These are phyloP conservation scores for Candida insectorum DNA, from an alignment of 805 yeast genomes.

Conservation along the genomic window DNA sequence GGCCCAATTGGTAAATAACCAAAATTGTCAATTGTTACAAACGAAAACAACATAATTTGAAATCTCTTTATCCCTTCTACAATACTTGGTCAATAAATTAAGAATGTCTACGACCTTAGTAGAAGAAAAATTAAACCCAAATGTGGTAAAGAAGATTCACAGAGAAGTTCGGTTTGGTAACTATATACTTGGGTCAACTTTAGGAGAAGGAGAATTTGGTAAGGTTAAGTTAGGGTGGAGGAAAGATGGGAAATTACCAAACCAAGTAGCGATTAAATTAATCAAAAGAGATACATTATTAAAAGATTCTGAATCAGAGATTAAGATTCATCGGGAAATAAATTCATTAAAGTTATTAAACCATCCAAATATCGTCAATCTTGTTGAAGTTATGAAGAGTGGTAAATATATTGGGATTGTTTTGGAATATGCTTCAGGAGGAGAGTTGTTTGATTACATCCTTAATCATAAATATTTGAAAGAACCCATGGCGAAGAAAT, in stretches of 20 bases:
- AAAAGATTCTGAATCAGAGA: slow-evolving; percentile 79
- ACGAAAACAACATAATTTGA: too few species aligned
- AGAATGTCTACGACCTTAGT: slow-evolving; percentile 1
- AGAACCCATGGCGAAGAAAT: slow-evolving; percentile 78
- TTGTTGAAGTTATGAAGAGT: slow-evolving; percentile 90
- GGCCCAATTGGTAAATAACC: too few species aligned
- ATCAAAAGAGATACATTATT: slow-evolving; percentile 87
- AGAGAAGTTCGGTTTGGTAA: slow-evolving; percentile 83
- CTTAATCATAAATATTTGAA: slow-evolving; percentile 81
- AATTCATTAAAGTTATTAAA: slow-evolving; percentile 80
- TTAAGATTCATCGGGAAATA: slow-evolving; percentile 88
- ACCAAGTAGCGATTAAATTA: slow-evolving; percentile 90
- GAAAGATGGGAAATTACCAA: slow-evolving; percentile 71
- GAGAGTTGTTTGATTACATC: slow-evolving; percentile 92
- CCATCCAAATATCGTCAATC: slow-evolving; percentile 89
- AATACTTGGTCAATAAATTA: too few species aligned
- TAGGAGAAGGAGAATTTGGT: slow-evolving; percentile 98
- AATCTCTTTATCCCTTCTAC: too few species aligned
- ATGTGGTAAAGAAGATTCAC: slow-evolving; percentile 12
- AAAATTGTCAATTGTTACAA: too few species aligned
- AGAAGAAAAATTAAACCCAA: slow-evolving; percentile 6
- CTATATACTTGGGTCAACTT: slow-evolving; percentile 84
- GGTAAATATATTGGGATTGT: slow-evolving; percentile 96
- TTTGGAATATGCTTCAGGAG: slow-evolving; percentile 94
- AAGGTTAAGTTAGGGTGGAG: slow-evolving; percentile 97